A percentile compares a stretch with the other conserved stretches of the same genome.
Evolutionary conservation across 2,329 filamentous ascomycete genomes (phyloP).

Genomic region (Nakataea oryzae): DNA sequence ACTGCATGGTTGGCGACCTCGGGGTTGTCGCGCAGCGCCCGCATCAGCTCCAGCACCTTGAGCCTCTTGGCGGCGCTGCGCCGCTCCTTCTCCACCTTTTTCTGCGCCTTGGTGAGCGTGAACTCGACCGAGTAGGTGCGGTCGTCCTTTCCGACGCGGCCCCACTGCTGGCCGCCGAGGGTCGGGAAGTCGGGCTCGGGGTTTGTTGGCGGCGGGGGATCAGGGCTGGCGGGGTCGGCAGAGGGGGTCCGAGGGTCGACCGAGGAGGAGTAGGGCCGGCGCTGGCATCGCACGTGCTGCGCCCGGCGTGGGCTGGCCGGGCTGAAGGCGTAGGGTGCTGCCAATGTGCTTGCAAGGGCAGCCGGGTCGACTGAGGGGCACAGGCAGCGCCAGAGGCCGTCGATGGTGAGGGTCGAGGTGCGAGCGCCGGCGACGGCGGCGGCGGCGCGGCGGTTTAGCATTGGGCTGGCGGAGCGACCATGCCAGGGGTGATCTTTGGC

Average conservation of each 20-base stretch:
- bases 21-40: slow-evolving; percentile 20
- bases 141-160: background rate
- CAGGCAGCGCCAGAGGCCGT: slow-evolving; percentile 55
- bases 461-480: slow-evolving; percentile 10
- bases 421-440: slow-evolving; percentile 8
- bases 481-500: background rate
- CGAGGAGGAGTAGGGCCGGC: background rate
- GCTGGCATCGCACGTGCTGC: background rate
- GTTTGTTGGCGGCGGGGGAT: background rate
- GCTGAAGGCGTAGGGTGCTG: background rate
- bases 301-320: background rate
- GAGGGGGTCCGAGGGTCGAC: background rate
- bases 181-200: background rate
- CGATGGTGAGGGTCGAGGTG: slow-evolving; percentile 24
- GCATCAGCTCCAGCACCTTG: slow-evolving; percentile 38
- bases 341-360: background rate
- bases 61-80: background rate
- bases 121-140: background rate
- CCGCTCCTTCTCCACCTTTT: background rate
- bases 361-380: slow-evolving; percentile 31
- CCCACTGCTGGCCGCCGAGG: background rate
- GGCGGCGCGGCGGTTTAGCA: slow-evolving; percentile 19
- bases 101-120: background rate
- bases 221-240: background rate
- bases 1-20: background rate